phyloP scores from a whole-genome alignment of 2,329 filamentous ascomycete genomes.

The Davidsoniella eucalypti region DNA sequence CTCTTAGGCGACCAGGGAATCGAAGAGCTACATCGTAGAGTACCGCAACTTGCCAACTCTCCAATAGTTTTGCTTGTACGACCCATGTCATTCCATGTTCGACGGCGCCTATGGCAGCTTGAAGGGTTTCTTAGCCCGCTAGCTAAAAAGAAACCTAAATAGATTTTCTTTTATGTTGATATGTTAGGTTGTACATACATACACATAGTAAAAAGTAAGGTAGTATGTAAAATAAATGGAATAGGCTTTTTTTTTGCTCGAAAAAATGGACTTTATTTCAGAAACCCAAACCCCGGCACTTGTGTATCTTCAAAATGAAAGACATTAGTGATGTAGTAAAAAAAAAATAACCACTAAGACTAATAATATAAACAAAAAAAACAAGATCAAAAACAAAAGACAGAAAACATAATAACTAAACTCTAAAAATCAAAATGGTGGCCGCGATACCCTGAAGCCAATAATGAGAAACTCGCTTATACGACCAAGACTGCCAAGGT shows the following conservation, averaged over 20 bases:
- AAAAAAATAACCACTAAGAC: no score
- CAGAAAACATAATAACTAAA: neutral
- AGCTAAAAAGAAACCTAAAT: neutral
- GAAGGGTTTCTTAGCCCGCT: constrained; percentile 31
- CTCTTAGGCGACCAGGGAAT: constrained; percentile 34
- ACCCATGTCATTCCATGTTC: constrained; percentile 26
- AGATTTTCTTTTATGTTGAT: no score
- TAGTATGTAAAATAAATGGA: neutral
- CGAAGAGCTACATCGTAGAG: constrained; percentile 22
- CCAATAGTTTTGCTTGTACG: constrained; percentile 28
- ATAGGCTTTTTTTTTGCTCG: neutral
- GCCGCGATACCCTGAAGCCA: neutral
- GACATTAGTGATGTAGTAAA: no score
- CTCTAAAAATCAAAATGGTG: neutral
- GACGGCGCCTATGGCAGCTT: constrained; percentile 39
- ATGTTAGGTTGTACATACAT: no score
- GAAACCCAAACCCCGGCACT: constrained; percentile 1
- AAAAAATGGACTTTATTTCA: constrained; percentile 10
- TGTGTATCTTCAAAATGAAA: neutral
- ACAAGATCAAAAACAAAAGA: constrained; percentile 5
- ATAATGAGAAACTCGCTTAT: neutral
- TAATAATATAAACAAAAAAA: constrained; percentile 5
- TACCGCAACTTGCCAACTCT: constrained; percentile 21
- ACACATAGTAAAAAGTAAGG: no score
- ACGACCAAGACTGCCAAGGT: neutral